These are phyloP conservation scores for Ustilago esculenta DNA, from an alignment of 1,284 basidiomycete species.

Conservation along the genomic window DNA sequence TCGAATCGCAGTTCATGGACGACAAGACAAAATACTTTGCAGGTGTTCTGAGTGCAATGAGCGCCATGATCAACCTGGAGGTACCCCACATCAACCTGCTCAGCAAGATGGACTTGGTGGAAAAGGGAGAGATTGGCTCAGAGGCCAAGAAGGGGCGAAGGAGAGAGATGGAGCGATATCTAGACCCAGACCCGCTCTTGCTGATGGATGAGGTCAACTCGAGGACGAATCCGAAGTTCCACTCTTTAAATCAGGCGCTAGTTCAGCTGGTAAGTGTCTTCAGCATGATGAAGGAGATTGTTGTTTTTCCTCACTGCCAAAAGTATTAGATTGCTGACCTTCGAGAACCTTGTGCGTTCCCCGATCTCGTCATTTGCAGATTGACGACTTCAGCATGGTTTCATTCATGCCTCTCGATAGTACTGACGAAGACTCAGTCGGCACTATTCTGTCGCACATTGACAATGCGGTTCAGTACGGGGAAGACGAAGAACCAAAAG, in stretches of 20 bases:
- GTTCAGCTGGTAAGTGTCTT: constrained; percentile 82
- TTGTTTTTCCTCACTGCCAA: too few species aligned
- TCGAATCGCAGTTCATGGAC: constrained; percentile 81
- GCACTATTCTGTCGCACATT: constrained; percentile 89
- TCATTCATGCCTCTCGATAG: constrained; percentile 95
- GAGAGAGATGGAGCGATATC: constrained; percentile 77
- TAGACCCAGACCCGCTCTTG: constrained; percentile 95
- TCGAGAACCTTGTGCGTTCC: not conserved
- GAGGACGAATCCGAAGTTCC: constrained; percentile 83
- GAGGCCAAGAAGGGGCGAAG: constrained; percentile 43
- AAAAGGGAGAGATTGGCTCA: constrained; percentile 74
- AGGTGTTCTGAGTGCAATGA: constrained; percentile 97
- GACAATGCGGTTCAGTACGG: constrained; percentile 92
- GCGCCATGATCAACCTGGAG: constrained; percentile 97
- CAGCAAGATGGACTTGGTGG: constrained; percentile 98
- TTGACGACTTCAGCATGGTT: constrained; percentile 97
- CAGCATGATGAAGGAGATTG: too few species aligned
- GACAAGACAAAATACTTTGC: constrained; percentile 99
- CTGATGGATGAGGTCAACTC: constrained; percentile 77
- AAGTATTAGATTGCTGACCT: not conserved
- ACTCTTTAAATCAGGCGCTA: constrained; percentile 91
- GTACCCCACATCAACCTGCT: constrained; percentile 97
- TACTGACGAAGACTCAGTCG: constrained; percentile 86
- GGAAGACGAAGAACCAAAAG: constrained; percentile 66
- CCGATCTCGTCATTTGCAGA: constrained; percentile 71